These are phyloP conservation scores for Exserohilum rostratum DNA, from an alignment of 2,329 filamentous ascomycete genomes.

Conservation along the genomic window DNA sequence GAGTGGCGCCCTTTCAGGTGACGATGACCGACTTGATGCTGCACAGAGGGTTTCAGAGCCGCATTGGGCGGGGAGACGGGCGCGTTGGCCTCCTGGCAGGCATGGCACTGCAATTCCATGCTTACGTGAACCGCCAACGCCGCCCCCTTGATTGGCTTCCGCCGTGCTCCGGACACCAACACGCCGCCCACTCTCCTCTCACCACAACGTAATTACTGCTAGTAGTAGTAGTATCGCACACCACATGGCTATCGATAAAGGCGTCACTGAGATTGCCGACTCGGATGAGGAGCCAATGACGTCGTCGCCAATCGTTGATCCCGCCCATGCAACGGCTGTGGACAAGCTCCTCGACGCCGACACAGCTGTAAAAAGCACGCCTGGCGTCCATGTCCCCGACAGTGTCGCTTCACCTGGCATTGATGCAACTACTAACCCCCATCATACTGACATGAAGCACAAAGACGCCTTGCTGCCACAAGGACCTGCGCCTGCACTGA, in stretches of 20 bases:
- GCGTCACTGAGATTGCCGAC: constrained; percentile 37
- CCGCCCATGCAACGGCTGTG: constrained; percentile 8
- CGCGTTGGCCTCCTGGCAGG: constrained; percentile 18
- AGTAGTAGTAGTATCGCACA: too few species aligned
- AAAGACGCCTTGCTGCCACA: neutral
- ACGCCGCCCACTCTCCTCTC: constrained; percentile 9
- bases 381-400: constrained; percentile 20
- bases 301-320: constrained; percentile 32
- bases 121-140: constrained; percentile 33
- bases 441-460: constrained; percentile 16
- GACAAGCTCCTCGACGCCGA: constrained; percentile 32
- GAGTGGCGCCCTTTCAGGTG: constrained; percentile 7
- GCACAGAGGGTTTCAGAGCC: constrained; percentile 24
- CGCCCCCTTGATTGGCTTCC: constrained; percentile 27
- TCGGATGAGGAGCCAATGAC: constrained; percentile 43
- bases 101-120: constrained; percentile 22
- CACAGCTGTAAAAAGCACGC: constrained; percentile 6
- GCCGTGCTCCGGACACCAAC: constrained; percentile 11
- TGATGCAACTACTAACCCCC: constrained; percentile 9
- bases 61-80: constrained; percentile 6
- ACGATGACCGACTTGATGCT: constrained; percentile 19
- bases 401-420: constrained; percentile 16
- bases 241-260: constrained; percentile 31
- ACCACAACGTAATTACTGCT: too few species aligned
- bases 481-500: neutral